phyloP scores from a whole-genome alignment of 148 eudicot genomes.

The Spergularia bocconei region DNA sequence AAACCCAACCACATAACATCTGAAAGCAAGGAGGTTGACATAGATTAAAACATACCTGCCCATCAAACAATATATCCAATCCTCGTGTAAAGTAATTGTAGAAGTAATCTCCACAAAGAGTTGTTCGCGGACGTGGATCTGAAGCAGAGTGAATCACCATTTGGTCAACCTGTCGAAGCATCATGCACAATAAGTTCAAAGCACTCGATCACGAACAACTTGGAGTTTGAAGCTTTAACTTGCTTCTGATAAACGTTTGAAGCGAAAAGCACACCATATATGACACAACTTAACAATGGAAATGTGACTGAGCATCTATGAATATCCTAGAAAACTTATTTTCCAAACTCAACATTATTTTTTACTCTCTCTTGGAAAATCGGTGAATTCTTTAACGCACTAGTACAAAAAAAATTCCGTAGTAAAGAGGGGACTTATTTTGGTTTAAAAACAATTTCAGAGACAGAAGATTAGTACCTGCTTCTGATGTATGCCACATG shows the following conservation, averaged over 20 bases:
- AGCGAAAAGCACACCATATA: background rate
- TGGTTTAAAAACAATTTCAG: background rate
- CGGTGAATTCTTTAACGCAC: background rate
- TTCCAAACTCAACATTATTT: background rate
- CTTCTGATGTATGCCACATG: conserved; percentile 92
- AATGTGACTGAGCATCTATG: background rate
- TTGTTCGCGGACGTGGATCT: conserved; percentile 78
- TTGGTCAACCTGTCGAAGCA: conserved; percentile 73
- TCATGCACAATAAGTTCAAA: background rate
- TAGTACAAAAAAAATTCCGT: background rate
- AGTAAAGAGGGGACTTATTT: background rate
- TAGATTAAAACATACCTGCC: conserved; percentile 54
- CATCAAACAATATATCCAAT: conserved; percentile 96
- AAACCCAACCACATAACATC: conserved; percentile 1
- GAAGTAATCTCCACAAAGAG: conserved; percentile 96
- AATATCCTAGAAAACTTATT: background rate
- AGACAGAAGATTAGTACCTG: conserved; percentile 46
- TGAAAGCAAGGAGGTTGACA: background rate
- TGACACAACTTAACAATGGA: background rate
- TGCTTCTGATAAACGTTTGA: background rate
- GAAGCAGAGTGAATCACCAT: conserved; percentile 98
- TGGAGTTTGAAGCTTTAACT: background rate
- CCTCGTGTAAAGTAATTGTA: conserved; percentile 92
- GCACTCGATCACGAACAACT: background rate
- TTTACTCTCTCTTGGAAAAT: background rate